These are phyloP conservation scores for Bipolaris gigantea DNA, from an alignment of 2,329 filamentous ascomycete genomes.

Conservation along the genomic window DNA sequence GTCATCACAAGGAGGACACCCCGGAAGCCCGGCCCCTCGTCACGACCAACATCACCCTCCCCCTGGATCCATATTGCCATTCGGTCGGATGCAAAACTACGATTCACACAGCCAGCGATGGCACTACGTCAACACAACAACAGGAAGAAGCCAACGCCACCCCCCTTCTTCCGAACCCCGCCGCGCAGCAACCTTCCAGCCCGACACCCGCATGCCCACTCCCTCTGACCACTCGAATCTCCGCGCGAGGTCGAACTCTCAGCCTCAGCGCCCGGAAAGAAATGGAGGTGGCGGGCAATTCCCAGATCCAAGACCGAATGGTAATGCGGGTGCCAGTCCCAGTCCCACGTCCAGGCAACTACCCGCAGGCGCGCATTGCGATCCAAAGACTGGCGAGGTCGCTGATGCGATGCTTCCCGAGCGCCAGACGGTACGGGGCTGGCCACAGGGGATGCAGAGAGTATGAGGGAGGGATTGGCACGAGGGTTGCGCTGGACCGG, in stretches of 20 bases:
- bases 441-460: slow-evolving; percentile 11
- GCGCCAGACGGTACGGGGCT: slow-evolving; percentile 6
- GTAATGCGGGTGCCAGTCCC: slow-evolving; percentile 1
- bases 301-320: slow-evolving; percentile 2
- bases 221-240: slow-evolving; percentile 1
- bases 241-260: slow-evolving; percentile 5
- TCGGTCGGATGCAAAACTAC: slow-evolving; percentile 64
- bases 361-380: slow-evolving; percentile 17
- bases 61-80: slow-evolving; percentile 40
- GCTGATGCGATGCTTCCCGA: slow-evolving; percentile 20
- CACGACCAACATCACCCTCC: slow-evolving; percentile 18
- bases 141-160: slow-evolving; percentile 66
- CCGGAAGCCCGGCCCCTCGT: slow-evolving; percentile 7
- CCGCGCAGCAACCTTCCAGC: slow-evolving; percentile 5
- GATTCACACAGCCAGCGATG: slow-evolving; percentile 62
- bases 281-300: slow-evolving; percentile 1
- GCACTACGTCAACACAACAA: slow-evolving; percentile 64
- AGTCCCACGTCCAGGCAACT: slow-evolving; percentile 7
- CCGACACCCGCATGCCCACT: slow-evolving; percentile 2
- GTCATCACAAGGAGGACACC: slow-evolving; percentile 5
- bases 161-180: slow-evolving; percentile 20
- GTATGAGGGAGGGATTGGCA: neutral
- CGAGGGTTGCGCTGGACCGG: neutral
- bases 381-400: slow-evolving; percentile 21
- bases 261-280: slow-evolving; percentile 5